Evolutionary conservation across 1,139 yeast genomes (phyloP), one percentile per base, ranked within the genome.

Genomic region (Hemisphaericaspora subhashii): DNA sequence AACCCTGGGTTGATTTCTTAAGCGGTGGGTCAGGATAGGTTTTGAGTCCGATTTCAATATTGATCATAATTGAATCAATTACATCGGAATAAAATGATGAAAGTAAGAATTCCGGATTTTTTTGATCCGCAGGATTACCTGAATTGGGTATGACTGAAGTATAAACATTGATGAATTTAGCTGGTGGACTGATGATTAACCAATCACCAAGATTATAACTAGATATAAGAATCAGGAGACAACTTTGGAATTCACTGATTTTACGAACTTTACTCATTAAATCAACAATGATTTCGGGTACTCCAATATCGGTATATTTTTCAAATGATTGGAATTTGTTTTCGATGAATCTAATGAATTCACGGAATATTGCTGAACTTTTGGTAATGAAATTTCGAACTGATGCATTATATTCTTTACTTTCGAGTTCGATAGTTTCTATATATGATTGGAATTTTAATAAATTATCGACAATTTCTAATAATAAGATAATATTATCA

Each of bases 61-160:
- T 75, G 29, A 84, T 68, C 57, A 83, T 72, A 26, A 86, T 71
- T 30, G 83, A 81, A 57, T 88, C 96, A 35, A 89, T 74, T 27
- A 85, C 72, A 57, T 88, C 96, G 38, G 87, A 76, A 43, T 81
- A 74, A 54, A 75, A 87, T 31, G 84, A 71, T 2, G 88, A 76
- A 17, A 86, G 60, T 41, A 84, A 58, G 41, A 70, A 77, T 25
- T 66, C 65, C 0, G 81, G 74, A 36, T 68, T 66, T 1, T 52
- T 50, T 22, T 70, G 74, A 36, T 66, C 66, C n/a, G n/a, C n/a
- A 14, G 8, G 5, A 49, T 49, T 38, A 57, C 55, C 48, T 6
- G 54, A 45, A 27, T 64, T 64, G 17, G 66, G 66, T 2, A 76
- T 64, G 3, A 72, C 74, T 15, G 79, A 68, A 4, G 79, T 71